phyloP scores from a whole-genome alignment of 1,284 basidiomycete species.

The Tylopilus sp. region DNA sequence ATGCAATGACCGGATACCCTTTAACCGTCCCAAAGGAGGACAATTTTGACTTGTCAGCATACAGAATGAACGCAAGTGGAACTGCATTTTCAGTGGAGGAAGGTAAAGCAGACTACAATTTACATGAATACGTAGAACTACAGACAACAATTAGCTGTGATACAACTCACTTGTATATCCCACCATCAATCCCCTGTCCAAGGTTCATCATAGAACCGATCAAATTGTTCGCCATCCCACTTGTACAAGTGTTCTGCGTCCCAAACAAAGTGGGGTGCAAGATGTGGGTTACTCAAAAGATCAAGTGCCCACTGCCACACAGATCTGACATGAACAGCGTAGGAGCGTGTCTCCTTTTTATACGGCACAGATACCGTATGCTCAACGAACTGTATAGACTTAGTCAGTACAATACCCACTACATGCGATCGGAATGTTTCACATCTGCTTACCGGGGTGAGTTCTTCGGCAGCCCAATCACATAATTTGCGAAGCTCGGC shows the following conservation, averaged over 20 bases:
- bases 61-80: constrained; percentile 18
- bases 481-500: constrained; percentile 14
- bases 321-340: constrained; percentile 10
- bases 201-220: constrained; percentile 39
- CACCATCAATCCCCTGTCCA: constrained; percentile 41
- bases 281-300: constrained; percentile 31
- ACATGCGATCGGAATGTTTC: neutral
- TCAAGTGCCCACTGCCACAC: constrained; percentile 39
- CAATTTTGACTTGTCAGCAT: constrained; percentile 29
- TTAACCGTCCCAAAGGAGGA: constrained; percentile 39
- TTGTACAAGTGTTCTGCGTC: constrained; percentile 27
- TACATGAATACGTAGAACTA: neutral
- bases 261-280: constrained; percentile 29
- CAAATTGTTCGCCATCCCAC: constrained; percentile 31
- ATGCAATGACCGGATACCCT: constrained; percentile 53
- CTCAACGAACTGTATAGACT: neutral
- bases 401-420: neutral
- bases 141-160: neutral
- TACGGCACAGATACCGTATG: constrained; percentile 3
- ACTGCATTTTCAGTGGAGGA: neutral
- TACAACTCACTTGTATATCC: constrained; percentile 39
- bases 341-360: constrained; percentile 4
- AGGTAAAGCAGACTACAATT: neutral
- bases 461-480: neutral
- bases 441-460: neutral